These are phyloP conservation scores for Neurospora tetraspora DNA, from an alignment of 495 filamentous ascomycete genomes.

Conservation along the genomic window DNA sequence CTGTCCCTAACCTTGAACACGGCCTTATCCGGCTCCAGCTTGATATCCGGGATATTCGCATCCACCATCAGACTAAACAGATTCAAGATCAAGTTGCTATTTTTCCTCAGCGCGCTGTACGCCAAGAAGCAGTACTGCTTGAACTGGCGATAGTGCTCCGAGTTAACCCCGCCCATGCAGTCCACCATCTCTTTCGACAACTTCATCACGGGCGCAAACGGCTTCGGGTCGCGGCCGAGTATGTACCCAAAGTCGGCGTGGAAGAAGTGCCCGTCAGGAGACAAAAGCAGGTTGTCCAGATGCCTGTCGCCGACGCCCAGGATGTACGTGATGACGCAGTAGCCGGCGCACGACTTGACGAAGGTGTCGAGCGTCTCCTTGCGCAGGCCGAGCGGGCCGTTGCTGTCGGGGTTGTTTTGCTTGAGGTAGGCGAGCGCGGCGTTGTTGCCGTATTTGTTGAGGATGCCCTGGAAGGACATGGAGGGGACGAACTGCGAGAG, in stretches of 20 bases:
- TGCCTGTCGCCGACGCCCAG: slow-evolving; percentile 97
- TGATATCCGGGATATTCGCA: slow-evolving; percentile 92
- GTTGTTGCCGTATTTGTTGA: slow-evolving; percentile 69
- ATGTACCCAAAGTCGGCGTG: slow-evolving; percentile 98
- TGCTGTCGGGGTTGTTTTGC: slow-evolving; percentile 80
- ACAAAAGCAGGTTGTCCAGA: slow-evolving; percentile 87
- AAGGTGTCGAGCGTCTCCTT: slow-evolving; percentile 93
- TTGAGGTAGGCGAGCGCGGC: slow-evolving; percentile 71
- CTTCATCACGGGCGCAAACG: slow-evolving; percentile 94
- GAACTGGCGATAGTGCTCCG: slow-evolving; percentile 74
- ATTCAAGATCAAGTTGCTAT: slow-evolving; percentile 85
- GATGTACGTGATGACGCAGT: slow-evolving; percentile 98
- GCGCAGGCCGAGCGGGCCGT: slow-evolving; percentile 73
- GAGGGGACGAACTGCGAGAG: slow-evolving; percentile 89
- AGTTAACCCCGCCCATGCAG: slow-evolving; percentile 81
- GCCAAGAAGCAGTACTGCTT: slow-evolving; percentile 94
- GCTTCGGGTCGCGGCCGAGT: slow-evolving; percentile 92
- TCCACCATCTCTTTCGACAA: slow-evolving; percentile 97
- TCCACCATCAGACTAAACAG: slow-evolving; percentile 95
- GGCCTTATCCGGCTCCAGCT: slow-evolving; percentile 81
- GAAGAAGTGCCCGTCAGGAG: slow-evolving; percentile 92
- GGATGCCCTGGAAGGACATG: slow-evolving; percentile 67
- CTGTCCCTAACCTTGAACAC: slow-evolving; percentile 91
- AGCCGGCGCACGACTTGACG: slow-evolving; percentile 90
- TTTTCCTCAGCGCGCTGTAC: slow-evolving; percentile 84